Evolutionary conservation across 2,329 filamentous ascomycete genomes (phyloP).

Genomic region (Fusarium nanum): DNA sequence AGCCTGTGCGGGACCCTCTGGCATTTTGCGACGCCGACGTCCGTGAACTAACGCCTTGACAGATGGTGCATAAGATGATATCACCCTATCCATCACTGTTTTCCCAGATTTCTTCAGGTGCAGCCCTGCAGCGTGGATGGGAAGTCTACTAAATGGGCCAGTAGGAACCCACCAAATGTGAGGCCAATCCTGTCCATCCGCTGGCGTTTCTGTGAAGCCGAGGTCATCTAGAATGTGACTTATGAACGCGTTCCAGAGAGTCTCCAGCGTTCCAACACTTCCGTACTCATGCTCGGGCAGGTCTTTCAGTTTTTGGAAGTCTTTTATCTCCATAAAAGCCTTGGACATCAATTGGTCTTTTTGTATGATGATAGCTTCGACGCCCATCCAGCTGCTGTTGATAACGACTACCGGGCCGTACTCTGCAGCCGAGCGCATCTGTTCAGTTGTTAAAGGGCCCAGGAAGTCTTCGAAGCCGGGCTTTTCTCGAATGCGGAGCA

Average conservation of each 20-base stretch:
- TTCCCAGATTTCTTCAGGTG: neutral
- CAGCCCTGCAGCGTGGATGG: neutral
- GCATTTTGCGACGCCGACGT: neutral
- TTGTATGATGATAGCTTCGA: neutral
- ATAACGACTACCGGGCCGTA: neutral
- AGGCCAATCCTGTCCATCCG: neutral
- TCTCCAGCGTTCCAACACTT: neutral
- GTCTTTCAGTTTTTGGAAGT: too few relatives aligned
- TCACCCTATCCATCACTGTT: neutral
- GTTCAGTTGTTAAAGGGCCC: neutral
- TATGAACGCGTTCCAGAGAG: neutral
- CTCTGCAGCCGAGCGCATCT: neutral
- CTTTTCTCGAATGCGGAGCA: rapidly evolving
- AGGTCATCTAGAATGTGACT: rapidly evolving
- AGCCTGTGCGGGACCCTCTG: neutral
- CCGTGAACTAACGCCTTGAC: neutral
- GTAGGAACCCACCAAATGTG: neutral
- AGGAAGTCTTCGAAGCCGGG: neutral
- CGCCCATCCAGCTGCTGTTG: conserved; percentile 3
- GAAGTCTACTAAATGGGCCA: neutral
- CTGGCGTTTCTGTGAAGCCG: neutral
- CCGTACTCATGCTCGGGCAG: neutral
- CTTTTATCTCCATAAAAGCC: too few relatives aligned
- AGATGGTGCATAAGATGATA: neutral
- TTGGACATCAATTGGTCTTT: too few relatives aligned